These are phyloP conservation scores for Sporothrix humicola DNA, from an alignment of 2,329 filamentous ascomycete species.

Conservation along the genomic window DNA sequence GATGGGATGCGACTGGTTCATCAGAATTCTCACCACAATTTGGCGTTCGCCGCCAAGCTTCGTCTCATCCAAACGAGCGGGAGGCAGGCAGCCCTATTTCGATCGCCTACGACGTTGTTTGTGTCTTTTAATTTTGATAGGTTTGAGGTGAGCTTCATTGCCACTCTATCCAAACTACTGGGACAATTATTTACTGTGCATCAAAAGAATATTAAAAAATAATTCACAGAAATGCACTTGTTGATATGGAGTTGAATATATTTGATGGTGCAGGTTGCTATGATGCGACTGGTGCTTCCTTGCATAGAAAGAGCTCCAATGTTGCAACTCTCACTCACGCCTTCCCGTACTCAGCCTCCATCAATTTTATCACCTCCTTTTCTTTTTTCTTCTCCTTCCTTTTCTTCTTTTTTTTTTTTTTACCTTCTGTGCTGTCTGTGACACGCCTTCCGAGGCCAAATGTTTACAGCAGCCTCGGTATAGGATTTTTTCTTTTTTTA, in stretches of 20 bases:
- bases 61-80: neutral
- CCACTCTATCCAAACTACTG: neutral
- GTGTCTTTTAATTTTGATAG: neutral
- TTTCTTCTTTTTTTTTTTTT: neutral
- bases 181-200: too few relatives aligned
- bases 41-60: neutral
- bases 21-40: neutral
- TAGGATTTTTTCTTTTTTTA: too few relatives aligned
- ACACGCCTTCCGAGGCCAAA: neutral
- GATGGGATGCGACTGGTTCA: slow-evolving; percentile 6
- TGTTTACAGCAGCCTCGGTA: neutral
- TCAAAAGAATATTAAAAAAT: neutral
- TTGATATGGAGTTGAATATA: neutral
- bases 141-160: neutral
- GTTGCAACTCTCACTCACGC: neutral
- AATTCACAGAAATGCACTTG: neutral
- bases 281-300: slow-evolving; percentile 9
- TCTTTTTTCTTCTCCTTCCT: neutral
- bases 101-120: neutral
- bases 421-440: neutral
- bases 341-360: neutral
- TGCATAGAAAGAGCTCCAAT: neutral
- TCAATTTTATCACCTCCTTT: neutral
- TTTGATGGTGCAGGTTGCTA: neutral
- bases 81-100: neutral